Evolutionary conservation across 768 basidiomycete species (phyloP).

Genomic region (Tulasnella calospora): DNA sequence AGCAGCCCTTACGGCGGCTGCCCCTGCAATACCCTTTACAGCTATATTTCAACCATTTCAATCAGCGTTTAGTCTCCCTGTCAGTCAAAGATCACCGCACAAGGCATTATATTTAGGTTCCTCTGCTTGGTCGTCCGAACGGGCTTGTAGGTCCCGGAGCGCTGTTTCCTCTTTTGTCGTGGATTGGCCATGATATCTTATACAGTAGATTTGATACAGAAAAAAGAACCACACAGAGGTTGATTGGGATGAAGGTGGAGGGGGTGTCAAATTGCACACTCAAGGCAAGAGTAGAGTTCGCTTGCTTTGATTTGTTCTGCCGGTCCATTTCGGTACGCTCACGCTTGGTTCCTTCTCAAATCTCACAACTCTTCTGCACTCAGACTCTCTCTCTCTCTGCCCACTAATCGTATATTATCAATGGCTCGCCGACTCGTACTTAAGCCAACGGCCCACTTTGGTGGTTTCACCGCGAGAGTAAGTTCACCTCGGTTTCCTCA

Average conservation of each 20-base stretch:
- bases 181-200: slow-evolving; percentile 76
- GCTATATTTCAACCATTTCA: background rate
- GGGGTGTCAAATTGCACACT: background rate
- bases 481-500: background rate
- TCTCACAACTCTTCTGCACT: background rate
- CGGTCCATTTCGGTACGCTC: slow-evolving; percentile 11
- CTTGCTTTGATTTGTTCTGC: background rate
- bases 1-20: slow-evolving; percentile 70
- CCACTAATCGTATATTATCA: background rate
- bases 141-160: slow-evolving; percentile 67
- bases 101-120: slow-evolving; percentile 8
- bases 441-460: background rate
- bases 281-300: slow-evolving; percentile 9
- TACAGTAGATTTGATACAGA: background rate
- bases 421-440: slow-evolving; percentile 11
- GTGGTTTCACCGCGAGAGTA: background rate
- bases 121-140: slow-evolving; percentile 56
- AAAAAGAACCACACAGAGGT: background rate
- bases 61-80: background rate
- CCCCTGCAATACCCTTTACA: slow-evolving; percentile 66
- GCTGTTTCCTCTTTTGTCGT: slow-evolving; percentile 80
- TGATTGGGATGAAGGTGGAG: background rate
- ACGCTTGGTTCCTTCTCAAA: background rate
- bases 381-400: background rate
- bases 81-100: background rate